These are phyloP conservation scores for Pseudogymnoascus sp. DNA, from an alignment of 2,329 filamentous ascomycete genomes.

Conservation along the genomic window DNA sequence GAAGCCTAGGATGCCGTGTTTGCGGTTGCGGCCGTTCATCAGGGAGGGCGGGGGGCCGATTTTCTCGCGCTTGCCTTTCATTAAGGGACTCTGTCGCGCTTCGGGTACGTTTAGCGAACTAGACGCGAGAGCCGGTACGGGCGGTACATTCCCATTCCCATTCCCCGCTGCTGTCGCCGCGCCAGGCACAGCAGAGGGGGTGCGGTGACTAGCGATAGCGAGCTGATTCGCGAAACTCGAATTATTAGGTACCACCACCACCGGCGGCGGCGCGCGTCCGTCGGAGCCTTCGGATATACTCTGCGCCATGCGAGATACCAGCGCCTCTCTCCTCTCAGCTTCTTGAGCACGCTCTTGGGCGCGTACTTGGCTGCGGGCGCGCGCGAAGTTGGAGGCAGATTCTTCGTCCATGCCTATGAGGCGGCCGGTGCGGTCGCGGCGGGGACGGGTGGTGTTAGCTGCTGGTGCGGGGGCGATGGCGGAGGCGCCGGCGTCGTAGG, in stretches of 20 bases:
- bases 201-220: not conserved
- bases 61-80: not conserved
- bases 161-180: too few species aligned
- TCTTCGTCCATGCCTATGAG: not conserved
- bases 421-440: not conserved
- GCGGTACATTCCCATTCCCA: not conserved
- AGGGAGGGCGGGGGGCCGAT: not conserved
- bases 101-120: not conserved
- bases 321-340: not conserved
- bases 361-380: not conserved
- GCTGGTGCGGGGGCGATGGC: not conserved
- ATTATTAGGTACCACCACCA: not conserved
- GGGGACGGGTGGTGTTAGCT: not conserved
- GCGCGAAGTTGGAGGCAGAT: not conserved
- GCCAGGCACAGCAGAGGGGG: too few species aligned
- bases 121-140: not conserved
- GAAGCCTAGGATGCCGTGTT: not conserved
- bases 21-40: not conserved
- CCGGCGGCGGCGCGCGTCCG: not conserved
- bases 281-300: not conserved
- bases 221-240: not conserved
- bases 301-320: not conserved
- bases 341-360: not conserved
- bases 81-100: not conserved
- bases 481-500: conserved; percentile 18